These are phyloP conservation scores for Hypericum perforatum DNA, from an alignment of 345 rosid species.

Conservation along the genomic window DNA sequence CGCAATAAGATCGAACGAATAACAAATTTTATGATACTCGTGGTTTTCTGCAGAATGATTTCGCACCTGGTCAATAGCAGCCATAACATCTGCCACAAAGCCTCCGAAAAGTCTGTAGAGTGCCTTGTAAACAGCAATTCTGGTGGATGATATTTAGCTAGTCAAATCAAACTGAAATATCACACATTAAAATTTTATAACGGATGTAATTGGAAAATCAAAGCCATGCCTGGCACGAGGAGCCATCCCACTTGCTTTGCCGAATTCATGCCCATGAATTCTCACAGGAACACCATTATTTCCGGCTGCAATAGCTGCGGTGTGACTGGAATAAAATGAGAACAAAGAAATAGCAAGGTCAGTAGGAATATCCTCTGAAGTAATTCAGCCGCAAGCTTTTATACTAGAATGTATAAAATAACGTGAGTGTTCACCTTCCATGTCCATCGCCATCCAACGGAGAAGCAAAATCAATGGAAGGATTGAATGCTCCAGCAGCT, in stretches of 20 bases:
- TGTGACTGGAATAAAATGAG: conserved; percentile 45
- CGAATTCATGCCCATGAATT: conserved; percentile 89
- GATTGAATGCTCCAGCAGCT: conserved; percentile 89
- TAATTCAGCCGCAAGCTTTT: too few relatives aligned
- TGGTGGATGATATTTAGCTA: conserved; percentile 14
- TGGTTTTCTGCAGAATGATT: neutral
- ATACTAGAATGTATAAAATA: too few relatives aligned
- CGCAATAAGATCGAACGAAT: too few relatives aligned
- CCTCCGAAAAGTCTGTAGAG: conserved; percentile 96
- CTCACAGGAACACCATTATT: conserved; percentile 95
- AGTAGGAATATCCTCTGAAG: conserved; percentile 5
- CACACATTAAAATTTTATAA: neutral
- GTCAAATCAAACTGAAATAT: conserved; percentile 8
- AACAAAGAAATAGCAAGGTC: conserved; percentile 3
- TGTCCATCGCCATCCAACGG: conserved; percentile 99
- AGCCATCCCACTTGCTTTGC: conserved; percentile 99
- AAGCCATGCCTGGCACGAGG: conserved; percentile 84
- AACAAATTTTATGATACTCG: too few relatives aligned
- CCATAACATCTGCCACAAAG: conserved; percentile 92
- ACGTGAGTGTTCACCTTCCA: conserved; percentile 57
- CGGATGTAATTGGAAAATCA: neutral
- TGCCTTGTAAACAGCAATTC: conserved; percentile 95
- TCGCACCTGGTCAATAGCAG: conserved; percentile 93
- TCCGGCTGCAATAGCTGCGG: conserved; percentile 98
- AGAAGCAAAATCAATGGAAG: conserved; percentile 78